These are phyloP conservation scores for Morella rubra DNA, from an alignment of 306 rosid species.

Conservation along the genomic window DNA sequence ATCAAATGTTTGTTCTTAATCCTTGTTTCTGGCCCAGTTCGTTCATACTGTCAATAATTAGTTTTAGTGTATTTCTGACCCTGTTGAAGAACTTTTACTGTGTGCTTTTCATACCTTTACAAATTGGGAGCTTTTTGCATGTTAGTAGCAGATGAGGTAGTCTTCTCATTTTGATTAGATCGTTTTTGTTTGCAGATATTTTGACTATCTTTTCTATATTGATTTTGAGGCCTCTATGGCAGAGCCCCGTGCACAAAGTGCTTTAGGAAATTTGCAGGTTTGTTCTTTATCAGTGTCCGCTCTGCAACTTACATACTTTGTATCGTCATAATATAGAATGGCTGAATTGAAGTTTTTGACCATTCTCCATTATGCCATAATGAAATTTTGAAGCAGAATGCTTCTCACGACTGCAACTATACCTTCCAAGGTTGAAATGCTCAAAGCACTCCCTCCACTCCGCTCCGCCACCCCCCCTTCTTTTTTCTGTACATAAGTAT, in stretches of 20 bases:
- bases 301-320: constrained; percentile 8
- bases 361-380: background rate
- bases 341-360: background rate
- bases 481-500: background rate
- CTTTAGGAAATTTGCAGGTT: constrained; percentile 56
- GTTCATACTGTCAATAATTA: background rate
- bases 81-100: background rate
- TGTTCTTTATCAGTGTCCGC: constrained; percentile 22
- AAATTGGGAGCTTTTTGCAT: background rate
- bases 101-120: background rate
- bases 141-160: background rate
- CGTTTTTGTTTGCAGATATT: constrained; percentile 34
- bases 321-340: background rate
- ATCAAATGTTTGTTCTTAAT: background rate
- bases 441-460: background rate
- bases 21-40: background rate
- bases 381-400: background rate
- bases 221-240: constrained; percentile 63
- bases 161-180: background rate
- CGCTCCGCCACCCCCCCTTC: no score
- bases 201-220: constrained; percentile 55
- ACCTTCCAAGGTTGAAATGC: background rate
- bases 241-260: constrained; percentile 55
- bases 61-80: background rate
- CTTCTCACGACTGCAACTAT: background rate